Percentiles rank a stretch among this genome's conserved stretches.
Conservation (phyloP, 306 rosid genomes). For the Vigna nakashimae region DNA sequence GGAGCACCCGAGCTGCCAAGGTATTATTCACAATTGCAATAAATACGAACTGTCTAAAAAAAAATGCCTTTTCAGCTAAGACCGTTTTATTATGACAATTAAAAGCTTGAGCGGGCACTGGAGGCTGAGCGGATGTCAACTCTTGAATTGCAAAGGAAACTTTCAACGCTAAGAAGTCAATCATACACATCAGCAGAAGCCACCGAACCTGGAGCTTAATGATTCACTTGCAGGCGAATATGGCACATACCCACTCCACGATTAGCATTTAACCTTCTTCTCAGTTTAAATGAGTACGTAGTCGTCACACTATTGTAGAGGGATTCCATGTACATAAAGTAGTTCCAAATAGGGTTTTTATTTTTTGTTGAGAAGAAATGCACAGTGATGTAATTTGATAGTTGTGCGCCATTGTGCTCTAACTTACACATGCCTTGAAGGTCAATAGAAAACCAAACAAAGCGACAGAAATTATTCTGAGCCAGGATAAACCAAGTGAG, state of each 20-base stretch:
- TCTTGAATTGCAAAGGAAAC: constrained; percentile 54
- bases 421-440: not conserved
- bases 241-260: constrained; percentile 15
- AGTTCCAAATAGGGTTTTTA: not conserved
- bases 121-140: constrained; percentile 56
- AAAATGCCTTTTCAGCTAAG: constrained; percentile 18
- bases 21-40: constrained; percentile 50
- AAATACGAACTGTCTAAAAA: too few relatives aligned
- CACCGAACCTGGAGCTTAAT: constrained; percentile 43
- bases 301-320: constrained; percentile 19
- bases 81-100: constrained; percentile 24
- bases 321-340: constrained; percentile 9
- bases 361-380: not conserved
- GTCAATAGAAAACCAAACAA: not conserved
- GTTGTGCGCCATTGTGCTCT: constrained; percentile 1
- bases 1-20: constrained; percentile 99
- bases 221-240: constrained; percentile 29
- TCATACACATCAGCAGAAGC: constrained; percentile 37
- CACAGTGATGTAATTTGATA: not conserved
- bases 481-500: not conserved
- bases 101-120: constrained; percentile 62
- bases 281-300: not conserved
- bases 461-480: not conserved
- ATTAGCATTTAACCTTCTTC: not conserved
- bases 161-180: constrained; percentile 44